phyloP scores from a whole-genome alignment of 805 yeast genomes.

The Huiozyma naganishii region DNA sequence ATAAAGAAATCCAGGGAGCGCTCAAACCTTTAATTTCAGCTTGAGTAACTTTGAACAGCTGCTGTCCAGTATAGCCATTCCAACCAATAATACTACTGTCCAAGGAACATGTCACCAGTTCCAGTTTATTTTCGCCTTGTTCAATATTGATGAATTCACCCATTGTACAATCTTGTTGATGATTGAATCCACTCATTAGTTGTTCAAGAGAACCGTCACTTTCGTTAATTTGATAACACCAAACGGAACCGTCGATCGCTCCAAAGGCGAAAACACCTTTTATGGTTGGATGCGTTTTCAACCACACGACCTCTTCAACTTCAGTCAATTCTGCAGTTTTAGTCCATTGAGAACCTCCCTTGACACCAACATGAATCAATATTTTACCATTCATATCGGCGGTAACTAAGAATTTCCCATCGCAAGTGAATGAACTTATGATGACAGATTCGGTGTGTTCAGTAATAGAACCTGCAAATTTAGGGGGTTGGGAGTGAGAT shows the following conservation, averaged over 20 bases:
- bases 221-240: constrained; percentile 71
- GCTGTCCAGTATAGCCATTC: constrained; percentile 74
- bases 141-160: constrained; percentile 62
- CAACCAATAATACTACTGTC: constrained; percentile 82
- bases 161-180: constrained; percentile 67
- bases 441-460: constrained; percentile 87
- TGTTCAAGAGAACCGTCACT: constrained; percentile 46
- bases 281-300: constrained; percentile 66
- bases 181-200: constrained; percentile 71
- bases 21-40: constrained; percentile 59
- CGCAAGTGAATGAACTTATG: constrained; percentile 70
- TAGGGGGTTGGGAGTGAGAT: constrained; percentile 76
- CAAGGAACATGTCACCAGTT: constrained; percentile 66
- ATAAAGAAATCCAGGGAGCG: constrained; percentile 82
- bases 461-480: constrained; percentile 59
- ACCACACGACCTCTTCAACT: constrained; percentile 84
- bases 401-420: constrained; percentile 72
- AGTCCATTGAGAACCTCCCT: constrained; percentile 79
- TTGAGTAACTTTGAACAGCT: constrained; percentile 54
- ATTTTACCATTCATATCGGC: constrained; percentile 94
- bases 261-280: constrained; percentile 78
- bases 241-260: constrained; percentile 83
- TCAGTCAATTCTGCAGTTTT: constrained; percentile 63
- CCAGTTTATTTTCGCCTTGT: constrained; percentile 45
- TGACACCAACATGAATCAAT: constrained; percentile 56